phyloP scores from a whole-genome alignment of 441 rosid genomes.

The Euphorbia celastroides region DNA sequence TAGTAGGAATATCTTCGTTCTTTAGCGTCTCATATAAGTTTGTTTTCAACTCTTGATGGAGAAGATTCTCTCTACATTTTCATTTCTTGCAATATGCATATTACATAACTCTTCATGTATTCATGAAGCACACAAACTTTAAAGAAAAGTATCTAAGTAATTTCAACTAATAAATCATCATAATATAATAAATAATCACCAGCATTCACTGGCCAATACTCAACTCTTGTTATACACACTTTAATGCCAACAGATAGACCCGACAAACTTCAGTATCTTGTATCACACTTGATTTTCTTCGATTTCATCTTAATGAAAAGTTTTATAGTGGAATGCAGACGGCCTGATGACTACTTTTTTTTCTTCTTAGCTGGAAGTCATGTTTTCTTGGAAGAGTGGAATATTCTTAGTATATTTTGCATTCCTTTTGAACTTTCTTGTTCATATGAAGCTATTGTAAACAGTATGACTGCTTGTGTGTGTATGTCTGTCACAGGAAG shows the following conservation, averaged over 20 bases:
- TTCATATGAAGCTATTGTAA: not conserved
- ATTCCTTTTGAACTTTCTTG: not conserved
- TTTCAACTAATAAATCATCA: too few species aligned
- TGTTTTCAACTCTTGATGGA: too few species aligned
- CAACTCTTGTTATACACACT: not conserved
- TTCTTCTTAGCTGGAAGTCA: not conserved
- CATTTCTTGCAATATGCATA: too few species aligned
- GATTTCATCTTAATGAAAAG: not conserved
- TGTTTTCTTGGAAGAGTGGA: not conserved
- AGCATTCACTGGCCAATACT: too few species aligned
- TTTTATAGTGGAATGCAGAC: not conserved
- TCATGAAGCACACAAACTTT: too few species aligned
- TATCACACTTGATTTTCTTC: not conserved
- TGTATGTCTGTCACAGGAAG: too few species aligned
- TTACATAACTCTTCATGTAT: too few species aligned
- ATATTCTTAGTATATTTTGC: not conserved
- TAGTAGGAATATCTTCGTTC: not conserved
- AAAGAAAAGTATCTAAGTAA: too few species aligned
- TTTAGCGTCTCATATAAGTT: too few species aligned
- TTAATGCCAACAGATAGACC: not conserved
- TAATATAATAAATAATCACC: too few species aligned
- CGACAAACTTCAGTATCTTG: not conserved
- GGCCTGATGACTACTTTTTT: not conserved
- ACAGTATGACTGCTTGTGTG: not conserved
- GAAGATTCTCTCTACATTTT: too few species aligned